These are phyloP conservation scores for Tricholoma terreum DNA, from an alignment of 768 basidiomycete species.

Conservation along the genomic window DNA sequence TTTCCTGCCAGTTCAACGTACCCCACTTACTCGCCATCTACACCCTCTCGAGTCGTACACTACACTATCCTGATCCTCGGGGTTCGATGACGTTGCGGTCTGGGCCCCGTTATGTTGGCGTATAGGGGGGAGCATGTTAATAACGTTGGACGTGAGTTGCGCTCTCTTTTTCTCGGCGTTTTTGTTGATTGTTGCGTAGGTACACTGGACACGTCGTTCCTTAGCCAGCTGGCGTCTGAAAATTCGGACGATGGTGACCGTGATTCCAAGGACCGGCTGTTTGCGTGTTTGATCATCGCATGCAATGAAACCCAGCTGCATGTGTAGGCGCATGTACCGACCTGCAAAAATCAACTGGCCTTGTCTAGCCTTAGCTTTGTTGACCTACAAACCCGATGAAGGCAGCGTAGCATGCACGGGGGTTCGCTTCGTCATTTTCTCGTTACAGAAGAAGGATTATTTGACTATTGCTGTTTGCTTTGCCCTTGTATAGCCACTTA, in stretches of 20 bases:
- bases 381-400: too few relatives aligned
- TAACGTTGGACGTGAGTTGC: constrained; percentile 37
- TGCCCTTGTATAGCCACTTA: too few relatives aligned
- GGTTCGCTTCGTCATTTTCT: too few relatives aligned
- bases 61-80: constrained; percentile 35
- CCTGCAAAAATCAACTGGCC: too few relatives aligned
- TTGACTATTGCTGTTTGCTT: too few relatives aligned
- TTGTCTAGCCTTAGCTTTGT: too few relatives aligned
- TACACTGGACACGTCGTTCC: constrained; percentile 40
- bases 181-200: constrained; percentile 19
- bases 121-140: constrained; percentile 39
- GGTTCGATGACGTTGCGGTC: constrained; percentile 32
- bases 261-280: not conserved
- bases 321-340: too few relatives aligned
- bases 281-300: too few relatives aligned
- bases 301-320: too few relatives aligned
- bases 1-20: constrained; percentile 18
- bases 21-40: constrained; percentile 38
- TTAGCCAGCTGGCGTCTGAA: constrained; percentile 12
- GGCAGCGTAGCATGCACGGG: too few relatives aligned
- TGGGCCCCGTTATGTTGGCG: constrained; percentile 41
- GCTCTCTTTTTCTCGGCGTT: not conserved
- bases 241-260: not conserved
- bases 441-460: too few relatives aligned
- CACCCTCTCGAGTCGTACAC: constrained; percentile 36